Evolutionary conservation across 257 asterid genomes (phyloP), one percentile per base, ranked within the genome.

Genomic region (Voacanga thouarsii): DNA sequence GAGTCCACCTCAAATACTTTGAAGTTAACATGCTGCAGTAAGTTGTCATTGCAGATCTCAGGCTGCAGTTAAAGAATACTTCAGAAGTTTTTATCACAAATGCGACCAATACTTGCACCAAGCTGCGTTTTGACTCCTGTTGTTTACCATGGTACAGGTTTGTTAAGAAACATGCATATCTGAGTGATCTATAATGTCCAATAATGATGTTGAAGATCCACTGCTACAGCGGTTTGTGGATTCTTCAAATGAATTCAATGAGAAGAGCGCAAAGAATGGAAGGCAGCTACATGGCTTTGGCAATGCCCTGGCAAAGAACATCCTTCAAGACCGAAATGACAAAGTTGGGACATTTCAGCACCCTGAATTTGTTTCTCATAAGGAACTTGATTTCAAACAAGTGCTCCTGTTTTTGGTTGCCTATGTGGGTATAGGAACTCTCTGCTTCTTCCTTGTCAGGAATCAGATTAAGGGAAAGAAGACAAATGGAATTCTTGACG

Each of bases 391-490:
- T 53, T 83, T 81, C 80, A 86, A 76, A 73, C 83, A 75, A 24
- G 92, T 89, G 0, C 41, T 88, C 18, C 12, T 80, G 2, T 76
- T 85, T 28, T 80, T 92, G 84, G 61, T 83, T 2, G 86, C 87
- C 7, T 92, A 92, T 78, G 72, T 92, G 30, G 75, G 84, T 11
- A 26, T 84, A 12, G 98, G 97, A 30, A 86, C 89, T 44, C 44
- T 87, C 10, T 85, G 91, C 79, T 91, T 92, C 86, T 90, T 80
- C 74, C 77, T 90, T 3, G 85, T 91, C 0, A 80, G 89, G 56
- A 43, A 88, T 73, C 91, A 91, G 33, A 91, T 94, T 51, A 81
- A 83, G 50, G 99, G 99, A n/a, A 83, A 70, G 47, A 92, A 91
- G 76, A 92, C 95, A 1, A 89, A 92, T 63, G 92, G 82, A 50